These are phyloP conservation scores for Ascochyta koolunga DNA, from an alignment of 2,329 filamentous ascomycete species.

Conservation along the genomic window DNA sequence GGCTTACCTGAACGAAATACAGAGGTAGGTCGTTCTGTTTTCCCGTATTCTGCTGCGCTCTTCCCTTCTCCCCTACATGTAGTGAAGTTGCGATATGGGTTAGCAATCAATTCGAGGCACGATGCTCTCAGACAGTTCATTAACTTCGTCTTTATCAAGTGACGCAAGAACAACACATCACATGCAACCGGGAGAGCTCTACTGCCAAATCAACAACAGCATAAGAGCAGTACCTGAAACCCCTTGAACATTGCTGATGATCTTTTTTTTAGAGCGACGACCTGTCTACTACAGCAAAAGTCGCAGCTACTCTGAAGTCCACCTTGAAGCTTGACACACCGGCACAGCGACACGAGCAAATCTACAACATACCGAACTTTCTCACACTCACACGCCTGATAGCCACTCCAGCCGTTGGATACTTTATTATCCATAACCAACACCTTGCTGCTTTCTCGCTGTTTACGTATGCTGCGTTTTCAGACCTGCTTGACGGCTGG, in stretches of 20 bases:
- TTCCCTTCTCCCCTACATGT: not conserved
- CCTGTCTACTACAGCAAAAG: conserved; percentile 24
- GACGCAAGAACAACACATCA: not conserved
- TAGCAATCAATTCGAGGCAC: not conserved
- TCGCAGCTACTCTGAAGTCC: conserved; percentile 37
- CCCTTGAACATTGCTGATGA: not conserved
- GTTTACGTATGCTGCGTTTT: conserved; percentile 91
- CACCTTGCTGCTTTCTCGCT: conserved; percentile 79
- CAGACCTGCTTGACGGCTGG: conserved; percentile 91
- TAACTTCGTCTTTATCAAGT: not conserved
- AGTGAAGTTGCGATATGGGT: not conserved
- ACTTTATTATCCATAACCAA: conserved; percentile 83
- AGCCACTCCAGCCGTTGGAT: conserved; percentile 84
- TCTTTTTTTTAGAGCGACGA: not conserved
- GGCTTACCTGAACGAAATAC: conserved; percentile 1
- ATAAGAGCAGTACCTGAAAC: not conserved
- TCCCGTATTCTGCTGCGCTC: not conserved
- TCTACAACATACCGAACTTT: conserved; percentile 95
- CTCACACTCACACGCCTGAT: conserved; percentile 85
- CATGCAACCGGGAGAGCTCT: not conserved
- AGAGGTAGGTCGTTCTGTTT: conserved; percentile 21
- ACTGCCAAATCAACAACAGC: not conserved
- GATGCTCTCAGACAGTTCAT: not conserved
- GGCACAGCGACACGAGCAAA: conserved; percentile 69
- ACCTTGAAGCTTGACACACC: conserved; percentile 31